These are phyloP conservation scores for Pyronema omphalodes DNA, from an alignment of 495 filamentous ascomycete species.

Conservation along the genomic window DNA sequence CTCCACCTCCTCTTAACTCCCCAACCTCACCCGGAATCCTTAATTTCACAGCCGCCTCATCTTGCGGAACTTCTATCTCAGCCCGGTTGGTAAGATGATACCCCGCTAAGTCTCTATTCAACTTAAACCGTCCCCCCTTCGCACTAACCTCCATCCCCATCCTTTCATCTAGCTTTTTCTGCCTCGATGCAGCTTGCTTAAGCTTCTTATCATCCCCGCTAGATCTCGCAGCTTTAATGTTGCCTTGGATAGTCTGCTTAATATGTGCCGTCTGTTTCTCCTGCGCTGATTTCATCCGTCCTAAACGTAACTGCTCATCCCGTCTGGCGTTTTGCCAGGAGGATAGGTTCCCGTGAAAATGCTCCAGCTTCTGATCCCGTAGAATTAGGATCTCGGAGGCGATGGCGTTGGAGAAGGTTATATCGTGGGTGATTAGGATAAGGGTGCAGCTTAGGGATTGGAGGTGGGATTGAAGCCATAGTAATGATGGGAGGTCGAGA, in stretches of 20 bases:
- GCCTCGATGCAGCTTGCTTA: conserved; percentile 54
- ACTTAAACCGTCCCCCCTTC: conserved; percentile 56
- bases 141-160: conserved; percentile 54
- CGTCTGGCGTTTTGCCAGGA: conserved; percentile 48
- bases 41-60: conserved; percentile 42
- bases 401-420: conserved; percentile 50
- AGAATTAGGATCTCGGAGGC: conserved; percentile 62
- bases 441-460: conserved; percentile 33
- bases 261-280: conserved; percentile 61
- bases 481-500: conserved; percentile 59
- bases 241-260: conserved; percentile 52
- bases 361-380: conserved; percentile 43
- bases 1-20: conserved; percentile 55
- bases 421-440: conserved; percentile 63
- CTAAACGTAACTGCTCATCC: conserved; percentile 39
- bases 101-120: conserved; percentile 51
- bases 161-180: conserved; percentile 64
- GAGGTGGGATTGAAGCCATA: conserved; percentile 63
- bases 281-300: conserved; percentile 60
- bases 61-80: conserved; percentile 50
- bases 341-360: conserved; percentile 52
- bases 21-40: conserved; percentile 35
- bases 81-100: conserved; percentile 37
- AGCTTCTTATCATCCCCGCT: conserved; percentile 64
- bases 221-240: conserved; percentile 47